A percentile compares a stretch with the other conserved stretches of the same genome.
Conservation (phyloP, 768 basidiomycete species). For the Pisolithus marmoratus region DNA sequence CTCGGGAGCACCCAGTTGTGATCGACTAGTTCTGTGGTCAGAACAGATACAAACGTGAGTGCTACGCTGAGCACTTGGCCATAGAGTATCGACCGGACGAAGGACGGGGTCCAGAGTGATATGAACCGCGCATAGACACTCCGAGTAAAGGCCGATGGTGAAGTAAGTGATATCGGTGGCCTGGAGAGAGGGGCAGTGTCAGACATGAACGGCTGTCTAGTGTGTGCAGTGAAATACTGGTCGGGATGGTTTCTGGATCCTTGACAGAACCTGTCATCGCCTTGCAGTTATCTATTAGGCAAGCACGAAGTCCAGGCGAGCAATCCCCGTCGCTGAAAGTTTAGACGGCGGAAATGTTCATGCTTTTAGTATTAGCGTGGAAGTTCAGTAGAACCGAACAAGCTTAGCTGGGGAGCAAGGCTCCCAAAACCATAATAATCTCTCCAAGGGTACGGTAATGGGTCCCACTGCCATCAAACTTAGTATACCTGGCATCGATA, state of each 20-base stretch:
- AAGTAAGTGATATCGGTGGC: slow-evolving; percentile 1
- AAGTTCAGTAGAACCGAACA: no score
- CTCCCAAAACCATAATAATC: no score
- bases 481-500: no score
- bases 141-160: neutral
- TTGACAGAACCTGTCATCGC: neutral
- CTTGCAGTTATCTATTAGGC: neutral
- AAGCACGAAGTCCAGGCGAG: neutral
- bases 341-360: no score
- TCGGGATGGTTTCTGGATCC: neutral
- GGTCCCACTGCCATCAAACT: no score
- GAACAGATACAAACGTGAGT: slow-evolving; percentile 33
- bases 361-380: no score
- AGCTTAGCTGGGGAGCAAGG: no score
- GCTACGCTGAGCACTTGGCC: slow-evolving; percentile 5
- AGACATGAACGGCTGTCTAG: neutral
- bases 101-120: slow-evolving; percentile 4
- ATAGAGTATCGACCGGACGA: neutral
- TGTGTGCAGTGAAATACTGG: neutral
- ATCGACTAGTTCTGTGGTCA: slow-evolving; percentile 63
- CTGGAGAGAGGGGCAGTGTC: neutral
- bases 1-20: slow-evolving; percentile 65
- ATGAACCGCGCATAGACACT: slow-evolving; percentile 1
- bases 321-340: no score
- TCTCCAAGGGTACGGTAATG: no score